Evolutionary conservation across 2,329 filamentous ascomycete genomes (phyloP).

Genomic region (Fusarium sp.): DNA sequence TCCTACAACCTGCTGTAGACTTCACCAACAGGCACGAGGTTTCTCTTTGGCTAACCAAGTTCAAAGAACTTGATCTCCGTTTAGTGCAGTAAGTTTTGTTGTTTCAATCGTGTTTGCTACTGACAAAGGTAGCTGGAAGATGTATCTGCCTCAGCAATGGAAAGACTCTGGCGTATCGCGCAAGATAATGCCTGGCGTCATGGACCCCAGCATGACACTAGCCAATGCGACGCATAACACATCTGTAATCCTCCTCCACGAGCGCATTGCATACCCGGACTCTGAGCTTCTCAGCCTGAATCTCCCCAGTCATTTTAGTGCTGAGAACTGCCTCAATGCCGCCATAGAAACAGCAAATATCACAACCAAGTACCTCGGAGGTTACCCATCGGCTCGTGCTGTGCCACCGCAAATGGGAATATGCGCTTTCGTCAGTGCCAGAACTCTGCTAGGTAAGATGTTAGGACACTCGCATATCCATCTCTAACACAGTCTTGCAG

Average conservation of each 20-base stretch:
- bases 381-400: background rate
- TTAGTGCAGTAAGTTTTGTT: background rate
- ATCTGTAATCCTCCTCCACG: background rate
- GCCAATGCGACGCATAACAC: background rate
- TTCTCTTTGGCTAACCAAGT: background rate
- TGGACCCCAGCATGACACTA: background rate
- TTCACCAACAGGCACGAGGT: background rate
- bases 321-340: background rate
- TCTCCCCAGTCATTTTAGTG: background rate
- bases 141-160: background rate
- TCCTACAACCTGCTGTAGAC: background rate
- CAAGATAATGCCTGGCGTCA: background rate
- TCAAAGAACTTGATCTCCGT: background rate
- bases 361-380: background rate
- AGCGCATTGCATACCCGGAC: background rate
- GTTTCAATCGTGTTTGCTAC: fast-evolving
- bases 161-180: background rate
- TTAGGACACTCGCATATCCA: fast-evolving
- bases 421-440: background rate
- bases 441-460: background rate
- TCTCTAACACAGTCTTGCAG: background rate
- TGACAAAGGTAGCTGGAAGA: background rate
- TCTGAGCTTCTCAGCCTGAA: background rate
- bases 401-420: background rate
- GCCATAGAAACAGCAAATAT: background rate